phyloP scores from a whole-genome alignment of 768 basidiomycete species.

The Mrakia frigida region DNA sequence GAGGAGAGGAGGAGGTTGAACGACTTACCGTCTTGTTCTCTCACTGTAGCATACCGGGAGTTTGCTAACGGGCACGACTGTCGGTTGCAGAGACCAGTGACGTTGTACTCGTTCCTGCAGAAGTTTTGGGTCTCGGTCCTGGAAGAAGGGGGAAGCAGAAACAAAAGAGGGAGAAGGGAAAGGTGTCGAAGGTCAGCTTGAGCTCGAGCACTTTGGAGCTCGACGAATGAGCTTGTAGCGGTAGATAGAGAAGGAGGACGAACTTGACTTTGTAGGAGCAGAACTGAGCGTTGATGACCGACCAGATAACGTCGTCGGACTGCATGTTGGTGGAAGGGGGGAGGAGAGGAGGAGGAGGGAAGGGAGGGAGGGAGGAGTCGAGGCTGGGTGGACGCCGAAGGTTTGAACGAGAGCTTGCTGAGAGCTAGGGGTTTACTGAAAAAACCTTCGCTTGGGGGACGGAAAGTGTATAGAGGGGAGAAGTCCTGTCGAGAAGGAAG shows the following conservation, averaged over 20 bases:
- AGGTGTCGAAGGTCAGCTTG: conserved; percentile 5
- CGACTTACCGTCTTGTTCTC: conserved; percentile 78
- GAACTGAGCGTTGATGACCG: conserved; percentile 78
- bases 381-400: background rate
- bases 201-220: background rate
- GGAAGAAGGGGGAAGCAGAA: conserved; percentile 14
- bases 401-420: background rate
- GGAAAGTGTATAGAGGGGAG: background rate
- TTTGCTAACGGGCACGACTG: conserved; percentile 98
- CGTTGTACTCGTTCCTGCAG: conserved; percentile 97
- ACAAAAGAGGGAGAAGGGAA: background rate
- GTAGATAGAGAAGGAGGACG: conserved; percentile 41
- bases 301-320: conserved; percentile 96
- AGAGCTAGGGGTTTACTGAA: background rate
- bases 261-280: conserved; percentile 99
- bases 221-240: background rate
- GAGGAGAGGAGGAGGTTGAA: background rate
- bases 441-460: background rate
- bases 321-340: conserved; percentile 38
- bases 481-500: background rate
- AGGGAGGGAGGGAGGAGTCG: conserved; percentile 3
- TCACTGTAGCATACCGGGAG: conserved; percentile 93
- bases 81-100: conserved; percentile 88
- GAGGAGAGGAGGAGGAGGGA: background rate
- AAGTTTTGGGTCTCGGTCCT: conserved; percentile 96